Evolutionary conservation across 257 asterid species (phyloP).

Genomic region (Verbena officinalis): DNA sequence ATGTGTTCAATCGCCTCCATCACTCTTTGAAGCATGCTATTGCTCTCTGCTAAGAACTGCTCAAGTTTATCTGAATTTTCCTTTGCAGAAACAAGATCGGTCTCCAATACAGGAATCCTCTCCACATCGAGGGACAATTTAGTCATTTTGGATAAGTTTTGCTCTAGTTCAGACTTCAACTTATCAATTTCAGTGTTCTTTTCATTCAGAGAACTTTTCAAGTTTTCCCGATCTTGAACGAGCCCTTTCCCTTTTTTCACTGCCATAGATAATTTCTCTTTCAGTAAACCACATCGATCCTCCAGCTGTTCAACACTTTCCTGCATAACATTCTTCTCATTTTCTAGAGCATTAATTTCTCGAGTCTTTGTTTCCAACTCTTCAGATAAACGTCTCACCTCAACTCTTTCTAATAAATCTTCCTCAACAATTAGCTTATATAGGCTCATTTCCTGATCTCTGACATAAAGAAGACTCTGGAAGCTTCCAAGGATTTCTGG

Average conservation of each 20-base stretch:
- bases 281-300: constrained; percentile 73
- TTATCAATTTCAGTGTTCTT: constrained; percentile 69
- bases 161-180: constrained; percentile 66
- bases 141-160: constrained; percentile 48
- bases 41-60: constrained; percentile 72
- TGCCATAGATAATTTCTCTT: constrained; percentile 92
- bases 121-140: constrained; percentile 61
- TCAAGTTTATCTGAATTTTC: constrained; percentile 66
- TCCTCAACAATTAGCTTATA: constrained; percentile 62
- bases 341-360: constrained; percentile 52
- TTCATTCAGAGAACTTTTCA: constrained; percentile 67
- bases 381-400: constrained; percentile 49
- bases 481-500: constrained; percentile 51
- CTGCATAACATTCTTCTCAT: constrained; percentile 61
- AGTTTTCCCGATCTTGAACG: constrained; percentile 85
- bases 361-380: constrained; percentile 49
- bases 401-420: constrained; percentile 49
- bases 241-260: constrained; percentile 97
- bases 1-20: constrained; percentile 69
- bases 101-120: constrained; percentile 59
- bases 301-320: constrained; percentile 68
- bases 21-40: constrained; percentile 62
- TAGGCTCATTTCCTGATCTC: constrained; percentile 63
- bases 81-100: constrained; percentile 52
- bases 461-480: constrained; percentile 64